These are phyloP conservation scores for Cyclotella cryptica DNA, from an alignment of 108 stramenopile species.

Conservation along the genomic window DNA sequence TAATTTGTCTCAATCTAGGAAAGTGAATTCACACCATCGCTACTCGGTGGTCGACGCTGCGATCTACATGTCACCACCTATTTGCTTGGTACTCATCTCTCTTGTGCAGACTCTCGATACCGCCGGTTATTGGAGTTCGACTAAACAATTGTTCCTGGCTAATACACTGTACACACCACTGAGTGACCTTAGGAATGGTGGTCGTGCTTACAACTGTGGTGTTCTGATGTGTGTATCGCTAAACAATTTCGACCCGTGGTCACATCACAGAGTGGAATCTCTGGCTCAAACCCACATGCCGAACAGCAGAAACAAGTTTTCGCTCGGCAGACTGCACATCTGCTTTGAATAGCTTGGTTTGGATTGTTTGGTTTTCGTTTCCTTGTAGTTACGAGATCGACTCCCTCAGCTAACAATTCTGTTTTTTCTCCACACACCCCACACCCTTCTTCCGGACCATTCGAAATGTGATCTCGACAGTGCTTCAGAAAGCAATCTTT, in stretches of 20 bases:
- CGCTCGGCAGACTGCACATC: constrained; percentile 31
- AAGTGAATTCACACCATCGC: too few relatives aligned
- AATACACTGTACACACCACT: too few relatives aligned
- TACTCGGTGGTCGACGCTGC: too few relatives aligned
- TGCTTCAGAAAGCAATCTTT: constrained; percentile 42
- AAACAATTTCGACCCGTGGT: constrained; percentile 35
- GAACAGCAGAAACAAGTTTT: constrained; percentile 44
- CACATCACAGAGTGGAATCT: constrained; percentile 34
- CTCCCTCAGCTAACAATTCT: constrained; percentile 21
- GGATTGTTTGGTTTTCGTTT: constrained; percentile 33
- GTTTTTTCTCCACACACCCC: constrained; percentile 21
- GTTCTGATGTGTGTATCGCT: constrained; percentile 22
- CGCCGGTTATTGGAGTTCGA: too few relatives aligned
- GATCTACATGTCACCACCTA: too few relatives aligned
- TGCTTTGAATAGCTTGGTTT: constrained; percentile 31
- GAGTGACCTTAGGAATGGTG: not conserved
- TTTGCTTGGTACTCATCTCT: too few relatives aligned
- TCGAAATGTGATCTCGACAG: constrained; percentile 28
- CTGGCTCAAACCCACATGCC: constrained; percentile 28
- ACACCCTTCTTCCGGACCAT: constrained; percentile 17
- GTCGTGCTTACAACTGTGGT: constrained; percentile 19
- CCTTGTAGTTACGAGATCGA: constrained; percentile 30
- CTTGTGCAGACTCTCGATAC: too few relatives aligned
- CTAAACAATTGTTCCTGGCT: too few relatives aligned
- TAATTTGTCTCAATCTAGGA: too few relatives aligned